These are phyloP conservation scores for Wickerhamomyces strasburgensis DNA, from an alignment of 805 yeast species.

Conservation along the genomic window DNA sequence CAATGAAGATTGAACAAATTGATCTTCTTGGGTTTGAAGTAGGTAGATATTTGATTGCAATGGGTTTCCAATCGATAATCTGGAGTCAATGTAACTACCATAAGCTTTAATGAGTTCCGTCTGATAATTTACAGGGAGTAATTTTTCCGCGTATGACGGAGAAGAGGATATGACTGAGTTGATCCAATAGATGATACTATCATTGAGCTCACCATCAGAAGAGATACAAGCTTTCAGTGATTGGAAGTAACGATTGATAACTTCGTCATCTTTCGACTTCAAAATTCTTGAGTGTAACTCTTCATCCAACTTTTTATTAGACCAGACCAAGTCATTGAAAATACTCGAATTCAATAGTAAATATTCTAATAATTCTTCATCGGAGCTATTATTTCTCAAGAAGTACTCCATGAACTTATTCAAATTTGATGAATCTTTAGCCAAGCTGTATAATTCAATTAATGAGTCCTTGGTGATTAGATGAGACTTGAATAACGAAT, in stretches of 20 bases:
- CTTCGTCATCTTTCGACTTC: conserved; percentile 4
- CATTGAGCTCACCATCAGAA: conserved; percentile 2
- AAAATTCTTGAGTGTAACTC: conserved; percentile 8
- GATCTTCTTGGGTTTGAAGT: conserved; percentile 8
- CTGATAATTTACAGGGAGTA: conserved; percentile 9
- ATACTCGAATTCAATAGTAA: conserved; percentile 12
- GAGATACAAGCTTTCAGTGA: conserved; percentile 6
- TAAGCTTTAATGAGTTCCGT: conserved; percentile 24
- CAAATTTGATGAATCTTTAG: conserved; percentile 19
- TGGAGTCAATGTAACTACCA: conserved; percentile 30
- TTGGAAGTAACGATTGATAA: conserved; percentile 7
- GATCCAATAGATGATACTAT: conserved; percentile 6
- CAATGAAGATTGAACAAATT: conserved; percentile 13
- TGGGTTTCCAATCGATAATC: conserved; percentile 43
- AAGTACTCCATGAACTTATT: conserved; percentile 20
- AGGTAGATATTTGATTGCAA: conserved; percentile 37
- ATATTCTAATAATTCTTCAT: conserved; percentile 10
- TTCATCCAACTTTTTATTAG: background rate
- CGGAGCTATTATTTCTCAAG: conserved; percentile 11
- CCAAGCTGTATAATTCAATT: conserved; percentile 28
- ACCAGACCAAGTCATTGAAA: conserved; percentile 12
- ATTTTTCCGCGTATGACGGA: conserved; percentile 2
- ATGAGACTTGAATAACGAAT: conserved; percentile 23
- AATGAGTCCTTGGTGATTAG: conserved; percentile 34
- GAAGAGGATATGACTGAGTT: conserved; percentile 13